Base-by-base conservation (phyloP, 2,329 filamentous ascomycete species). In the Trichoderma hamatum region DNA sequence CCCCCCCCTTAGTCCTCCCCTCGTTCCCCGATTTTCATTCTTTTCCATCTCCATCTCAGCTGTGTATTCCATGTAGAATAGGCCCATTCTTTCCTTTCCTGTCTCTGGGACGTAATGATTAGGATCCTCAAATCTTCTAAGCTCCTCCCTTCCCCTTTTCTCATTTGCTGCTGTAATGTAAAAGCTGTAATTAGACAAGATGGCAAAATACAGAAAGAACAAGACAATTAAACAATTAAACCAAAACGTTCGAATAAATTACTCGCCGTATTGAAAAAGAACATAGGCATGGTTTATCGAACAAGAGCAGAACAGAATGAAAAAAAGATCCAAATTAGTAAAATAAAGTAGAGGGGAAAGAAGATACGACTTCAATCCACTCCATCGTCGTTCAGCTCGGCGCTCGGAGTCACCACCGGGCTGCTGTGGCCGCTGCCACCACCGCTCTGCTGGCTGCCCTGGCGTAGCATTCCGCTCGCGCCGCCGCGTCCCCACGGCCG, bases 401-500 rank as follows among this genome's bases (percentile, higher is more conserved):
- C 21, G 21, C 68, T 75, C 71, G 26, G 73, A 69, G 66, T 73
- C 63, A 66, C 67, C 32, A 72, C 67, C 64, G 71, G 71, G 21
- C 71, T 72, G 51, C 71, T 69, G 68, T 54, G 52, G 19, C 55
- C 14, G 58, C 52, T 63, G n/a, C 55, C 24, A 21, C 51, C 28
- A 66, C 46, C 24, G 67, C 72, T 73, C 51, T 72, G 70, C 52
- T 74, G 73, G 69, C 78, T 78, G 63, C 76, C 76, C 70, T 80
- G 80, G 39, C 81, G 76, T 56, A 84, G 72, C 75, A 84, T 76
- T 39, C 82, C 82, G 70, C 81, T 83, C 19, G 81, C 82, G 51
- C 82, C 81, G 67, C 80, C 78, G 4, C 78, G 78, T 3, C 79
- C 76, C 79, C 79, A 82, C 61, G 78, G 39, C 49, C 76, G 75